A percentile compares a stretch with the other conserved stretches of the same genome.
phyloP scores from a whole-genome alignment of 805 yeast genomes.

The Pichia manshurica region DNA sequence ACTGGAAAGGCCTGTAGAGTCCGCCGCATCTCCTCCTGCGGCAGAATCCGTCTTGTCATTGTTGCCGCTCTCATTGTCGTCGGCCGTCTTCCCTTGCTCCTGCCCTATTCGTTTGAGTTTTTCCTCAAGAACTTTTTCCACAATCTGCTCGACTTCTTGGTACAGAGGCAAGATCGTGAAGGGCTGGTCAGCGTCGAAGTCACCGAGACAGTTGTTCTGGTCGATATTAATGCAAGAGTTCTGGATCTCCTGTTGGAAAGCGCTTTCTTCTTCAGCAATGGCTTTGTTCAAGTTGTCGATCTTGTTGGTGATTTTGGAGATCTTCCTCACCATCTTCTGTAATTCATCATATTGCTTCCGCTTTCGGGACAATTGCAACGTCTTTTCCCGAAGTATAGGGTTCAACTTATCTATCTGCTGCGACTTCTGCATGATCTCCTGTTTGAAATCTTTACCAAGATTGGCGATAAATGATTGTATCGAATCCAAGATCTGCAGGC shows the following conservation, averaged over 20 bases:
- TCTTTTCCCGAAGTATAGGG: constrained; percentile 51
- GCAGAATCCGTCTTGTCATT: background rate
- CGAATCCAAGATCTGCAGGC: constrained; percentile 42
- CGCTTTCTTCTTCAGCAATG: constrained; percentile 54
- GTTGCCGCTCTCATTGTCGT: background rate
- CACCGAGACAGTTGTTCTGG: constrained; percentile 42
- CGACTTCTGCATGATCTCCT: constrained; percentile 50
- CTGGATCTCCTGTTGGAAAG: constrained; percentile 40
- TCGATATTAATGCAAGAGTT: constrained; percentile 28
- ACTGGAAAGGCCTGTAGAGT: background rate
- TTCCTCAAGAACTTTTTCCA: constrained; percentile 3
- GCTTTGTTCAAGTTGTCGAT: constrained; percentile 56
- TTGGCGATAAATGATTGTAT: constrained; percentile 45
- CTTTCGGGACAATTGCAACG: constrained; percentile 42
- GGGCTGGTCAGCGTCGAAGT: constrained; percentile 88
- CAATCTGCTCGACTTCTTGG: constrained; percentile 39
- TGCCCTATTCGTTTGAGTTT: constrained; percentile 1
- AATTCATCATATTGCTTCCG: constrained; percentile 49
- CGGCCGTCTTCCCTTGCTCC: background rate
- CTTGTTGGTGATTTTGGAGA: constrained; percentile 49
- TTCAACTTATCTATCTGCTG: constrained; percentile 48
- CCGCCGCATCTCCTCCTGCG: background rate
- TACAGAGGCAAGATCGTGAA: constrained; percentile 62
- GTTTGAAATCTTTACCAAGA: constrained; percentile 54
- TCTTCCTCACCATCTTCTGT: constrained; percentile 36